phyloP scores from a whole-genome alignment of 768 basidiomycete genomes.

The Neoboletus subvelutipes region DNA sequence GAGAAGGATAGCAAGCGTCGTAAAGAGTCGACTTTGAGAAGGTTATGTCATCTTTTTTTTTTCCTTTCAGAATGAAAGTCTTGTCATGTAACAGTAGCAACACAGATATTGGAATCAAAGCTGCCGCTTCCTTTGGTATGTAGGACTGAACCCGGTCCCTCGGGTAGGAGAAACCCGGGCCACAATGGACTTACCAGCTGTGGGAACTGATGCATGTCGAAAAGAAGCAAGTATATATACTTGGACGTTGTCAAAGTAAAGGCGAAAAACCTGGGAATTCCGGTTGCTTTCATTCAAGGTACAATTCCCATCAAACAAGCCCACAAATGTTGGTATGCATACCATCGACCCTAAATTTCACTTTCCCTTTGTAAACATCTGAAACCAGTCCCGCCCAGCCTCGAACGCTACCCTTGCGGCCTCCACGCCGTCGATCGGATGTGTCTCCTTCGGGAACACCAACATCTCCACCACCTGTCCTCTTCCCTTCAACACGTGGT shows the following conservation, averaged over 20 bases:
- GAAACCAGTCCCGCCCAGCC: conserved; percentile 52
- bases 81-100: too few relatives aligned
- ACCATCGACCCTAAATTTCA: conserved; percentile 20
- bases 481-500: conserved; percentile 58
- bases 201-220: too few relatives aligned
- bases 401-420: conserved; percentile 54
- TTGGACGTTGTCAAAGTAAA: too few relatives aligned
- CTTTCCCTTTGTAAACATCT: conserved; percentile 12
- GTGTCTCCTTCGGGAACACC: conserved; percentile 59
- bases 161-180: too few relatives aligned
- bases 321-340: background rate
- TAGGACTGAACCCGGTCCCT: too few relatives aligned
- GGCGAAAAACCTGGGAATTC: too few relatives aligned
- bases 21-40: conserved; percentile 23
- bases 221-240: too few relatives aligned
- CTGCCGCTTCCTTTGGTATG: too few relatives aligned
- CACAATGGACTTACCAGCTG: too few relatives aligned
- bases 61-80: too few relatives aligned
- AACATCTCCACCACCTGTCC: conserved; percentile 53
- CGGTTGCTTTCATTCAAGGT: too few relatives aligned
- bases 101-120: too few relatives aligned
- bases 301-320: background rate
- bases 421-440: conserved; percentile 65
- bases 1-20: conserved; percentile 12
- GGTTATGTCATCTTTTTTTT: background rate